A percentile compares a stretch with the other conserved stretches of the same genome.
Conservation (phyloP, 345 rosid species). For the Tarenaya hassleriana region DNA sequence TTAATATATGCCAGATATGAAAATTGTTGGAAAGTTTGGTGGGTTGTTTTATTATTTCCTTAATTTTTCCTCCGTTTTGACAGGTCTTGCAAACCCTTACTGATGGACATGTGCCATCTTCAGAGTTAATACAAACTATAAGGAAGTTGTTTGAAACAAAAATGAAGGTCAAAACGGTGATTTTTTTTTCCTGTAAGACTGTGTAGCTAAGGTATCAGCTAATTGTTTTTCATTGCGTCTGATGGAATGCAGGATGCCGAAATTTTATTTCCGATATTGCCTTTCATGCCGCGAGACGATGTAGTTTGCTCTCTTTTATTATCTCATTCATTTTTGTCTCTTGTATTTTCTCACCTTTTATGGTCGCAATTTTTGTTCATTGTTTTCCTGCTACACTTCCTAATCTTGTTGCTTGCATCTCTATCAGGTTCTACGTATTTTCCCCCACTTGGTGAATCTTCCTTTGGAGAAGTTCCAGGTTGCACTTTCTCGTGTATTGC, state of each 20-base stretch:
- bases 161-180: slow-evolving; percentile 54
- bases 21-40: slow-evolving; percentile 1
- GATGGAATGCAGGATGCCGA: slow-evolving; percentile 69
- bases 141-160: slow-evolving; percentile 80
- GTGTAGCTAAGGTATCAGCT: slow-evolving; percentile 3
- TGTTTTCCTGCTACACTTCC: slow-evolving; percentile 1
- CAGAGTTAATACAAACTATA: slow-evolving; percentile 64
- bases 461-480: slow-evolving; percentile 70
- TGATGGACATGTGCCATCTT: slow-evolving; percentile 69
- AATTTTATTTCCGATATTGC: slow-evolving; percentile 76
- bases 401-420: slow-evolving; percentile 14
- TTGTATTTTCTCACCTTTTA: slow-evolving; percentile 3
- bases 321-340: slow-evolving; percentile 12
- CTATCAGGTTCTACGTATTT: slow-evolving; percentile 54
- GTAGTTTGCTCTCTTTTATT: slow-evolving; percentile 27
- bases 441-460: slow-evolving; percentile 79
- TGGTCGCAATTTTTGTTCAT: slow-evolving; percentile 7
- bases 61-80: slow-evolving; percentile 14
- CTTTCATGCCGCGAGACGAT: slow-evolving; percentile 83
- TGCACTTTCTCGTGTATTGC: slow-evolving; percentile 64
- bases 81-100: slow-evolving; percentile 92
- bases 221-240: slow-evolving; percentile 11
- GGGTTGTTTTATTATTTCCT: slow-evolving; percentile 20
- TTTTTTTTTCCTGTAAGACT: slow-evolving; percentile 5
- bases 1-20: slow-evolving; percentile 3